These are phyloP conservation scores for Mycena rebaudengoi DNA, from an alignment of 768 basidiomycete genomes.

Conservation along the genomic window DNA sequence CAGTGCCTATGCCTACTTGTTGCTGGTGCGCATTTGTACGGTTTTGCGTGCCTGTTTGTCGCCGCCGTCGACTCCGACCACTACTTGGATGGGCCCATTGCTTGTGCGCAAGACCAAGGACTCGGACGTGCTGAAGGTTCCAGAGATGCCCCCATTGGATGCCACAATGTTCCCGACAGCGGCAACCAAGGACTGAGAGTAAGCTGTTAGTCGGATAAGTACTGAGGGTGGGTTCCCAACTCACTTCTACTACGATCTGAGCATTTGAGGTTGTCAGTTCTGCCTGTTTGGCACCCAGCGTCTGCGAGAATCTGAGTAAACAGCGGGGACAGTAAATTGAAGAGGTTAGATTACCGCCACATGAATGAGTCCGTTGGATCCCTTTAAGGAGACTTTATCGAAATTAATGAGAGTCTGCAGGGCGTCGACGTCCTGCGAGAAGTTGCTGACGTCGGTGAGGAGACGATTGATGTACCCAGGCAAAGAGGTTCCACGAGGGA, in stretches of 20 bases:
- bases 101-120: conserved; percentile 47
- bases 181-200: conserved; percentile 38
- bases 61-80: conserved; percentile 46
- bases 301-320: conserved; percentile 20
- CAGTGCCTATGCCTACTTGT: conserved; percentile 46
- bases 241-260: conserved; percentile 4
- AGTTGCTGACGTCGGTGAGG: conserved; percentile 51
- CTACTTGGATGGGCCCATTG: conserved; percentile 51
- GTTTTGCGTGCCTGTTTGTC: conserved; percentile 32
- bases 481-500: conserved; percentile 40
- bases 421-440: conserved; percentile 45
- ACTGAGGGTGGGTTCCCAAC: too few species aligned
- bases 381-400: conserved; percentile 41
- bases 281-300: conserved; percentile 26
- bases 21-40: conserved; percentile 46
- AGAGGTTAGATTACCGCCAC: conserved; percentile 38
- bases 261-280: conserved; percentile 36
- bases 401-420: conserved; percentile 47
- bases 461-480: conserved; percentile 49
- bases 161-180: background rate
- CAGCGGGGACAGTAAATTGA: background rate
- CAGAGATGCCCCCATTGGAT: conserved; percentile 50
- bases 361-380: conserved; percentile 44
- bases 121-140: conserved; percentile 47
- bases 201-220: too few species aligned